These are phyloP conservation scores for Platanus orientalis DNA, from an alignment of 164 flowering plant species.

Conservation along the genomic window DNA sequence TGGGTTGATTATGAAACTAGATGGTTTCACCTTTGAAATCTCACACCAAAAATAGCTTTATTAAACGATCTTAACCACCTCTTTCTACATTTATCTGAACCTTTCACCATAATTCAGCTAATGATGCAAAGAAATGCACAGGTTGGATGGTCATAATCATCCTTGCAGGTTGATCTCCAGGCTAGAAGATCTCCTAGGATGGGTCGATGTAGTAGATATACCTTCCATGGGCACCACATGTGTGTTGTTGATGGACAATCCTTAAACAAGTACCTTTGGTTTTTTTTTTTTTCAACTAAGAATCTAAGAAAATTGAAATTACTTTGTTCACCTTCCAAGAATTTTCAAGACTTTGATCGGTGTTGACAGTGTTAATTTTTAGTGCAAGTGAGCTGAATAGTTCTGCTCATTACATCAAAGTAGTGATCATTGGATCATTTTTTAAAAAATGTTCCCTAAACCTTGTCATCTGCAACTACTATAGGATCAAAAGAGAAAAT, in stretches of 20 bases:
- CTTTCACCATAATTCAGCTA: too few relatives aligned
- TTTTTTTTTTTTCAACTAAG: neutral
- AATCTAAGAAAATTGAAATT: neutral
- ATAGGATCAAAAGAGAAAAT: slow-evolving; percentile 6
- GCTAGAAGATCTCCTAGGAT: neutral
- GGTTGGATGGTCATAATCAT: neutral
- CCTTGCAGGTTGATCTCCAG: slow-evolving; percentile 2
- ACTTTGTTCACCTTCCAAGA: slow-evolving; percentile 81
- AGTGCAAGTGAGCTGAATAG: slow-evolving; percentile 83
- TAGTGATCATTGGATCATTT: slow-evolving; percentile 83
- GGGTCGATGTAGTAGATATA: neutral
- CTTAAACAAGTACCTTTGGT: neutral
- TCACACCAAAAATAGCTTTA: neutral
- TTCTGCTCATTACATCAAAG: slow-evolving; percentile 87
- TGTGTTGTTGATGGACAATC: slow-evolving; percentile 4
- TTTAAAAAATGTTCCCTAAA: slow-evolving; percentile 63
- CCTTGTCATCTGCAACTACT: slow-evolving; percentile 38
- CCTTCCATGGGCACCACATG: neutral
- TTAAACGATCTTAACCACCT: slow-evolving; percentile 1
- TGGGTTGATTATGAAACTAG: too few relatives aligned
- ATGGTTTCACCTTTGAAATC: too few relatives aligned
- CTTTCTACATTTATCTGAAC: neutral
- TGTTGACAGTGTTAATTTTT: slow-evolving; percentile 68
- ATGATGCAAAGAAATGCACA: neutral
- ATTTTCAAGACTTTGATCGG: slow-evolving; percentile 80